Evolutionary conservation across 129 eudicot species (phyloP), one percentile per base, ranked within the genome.

Genomic region (Scalesia atractyloides): DNA sequence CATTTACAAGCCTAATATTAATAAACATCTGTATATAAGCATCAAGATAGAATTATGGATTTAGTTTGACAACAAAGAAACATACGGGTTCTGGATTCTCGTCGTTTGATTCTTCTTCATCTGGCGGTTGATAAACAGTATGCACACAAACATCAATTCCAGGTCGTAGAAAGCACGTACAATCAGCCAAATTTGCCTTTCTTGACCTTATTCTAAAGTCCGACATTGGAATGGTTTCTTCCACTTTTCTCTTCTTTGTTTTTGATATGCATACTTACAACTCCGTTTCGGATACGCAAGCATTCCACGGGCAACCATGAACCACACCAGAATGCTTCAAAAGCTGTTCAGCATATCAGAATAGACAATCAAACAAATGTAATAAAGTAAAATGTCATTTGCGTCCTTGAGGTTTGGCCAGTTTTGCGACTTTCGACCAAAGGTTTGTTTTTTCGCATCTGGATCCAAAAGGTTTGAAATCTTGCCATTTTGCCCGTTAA

Each of bases 141-240:
- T 84, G 77, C 80, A 91, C 96, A 78, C 82, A 85, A 70, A 95
- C 80, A 73, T 95, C 99, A 37, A 84, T 34, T 76, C 99, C 97
- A 20, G 86, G 95, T 77, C 99, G 76, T 39, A 91, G 64, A 74
- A 88, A 73, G 77, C 96, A 88, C 12, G 84, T 83, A 84, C 99
- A 95, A 75, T 95, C 97, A 11, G 69, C 73, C 52, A 62, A 68
- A 54, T 79, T 85, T 63, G 99, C 95, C 69, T 86, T 86, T 82
- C 97, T 82, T 14, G 99, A 86, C 83, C 78, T 84, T 36, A 95
- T 73, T 70, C 97, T 92, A 48, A 91, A 82, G 73, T 84, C 82
- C 7, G 95, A 70, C 73, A 86, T 70, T 17, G 86, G 87, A 83
- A 87, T 69, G 3, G 67, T 71, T 69, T 75, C 84, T 79, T 90